phyloP scores from a whole-genome alignment of 2,329 filamentous ascomycete genomes.

The Ceratocystis diversiconidia region DNA sequence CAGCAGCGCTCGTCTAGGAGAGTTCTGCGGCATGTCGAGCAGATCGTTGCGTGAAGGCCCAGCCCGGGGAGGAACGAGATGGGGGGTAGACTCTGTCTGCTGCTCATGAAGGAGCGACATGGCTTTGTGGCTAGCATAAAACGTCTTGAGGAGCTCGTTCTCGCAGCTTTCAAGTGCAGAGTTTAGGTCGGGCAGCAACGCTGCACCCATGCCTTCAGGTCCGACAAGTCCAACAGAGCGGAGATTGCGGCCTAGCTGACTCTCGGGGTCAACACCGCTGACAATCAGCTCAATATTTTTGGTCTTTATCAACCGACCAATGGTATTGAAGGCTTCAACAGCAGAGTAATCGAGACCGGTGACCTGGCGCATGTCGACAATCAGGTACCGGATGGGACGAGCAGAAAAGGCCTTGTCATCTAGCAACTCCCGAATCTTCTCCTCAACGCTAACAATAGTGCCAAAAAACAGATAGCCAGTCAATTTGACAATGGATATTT shows the following conservation, averaged over 20 bases:
- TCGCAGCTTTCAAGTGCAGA: conserved; percentile 88
- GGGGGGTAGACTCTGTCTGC: conserved; percentile 31
- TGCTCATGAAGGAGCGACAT: conserved; percentile 26
- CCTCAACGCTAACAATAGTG: conserved; percentile 89
- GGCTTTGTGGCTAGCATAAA: conserved; percentile 57
- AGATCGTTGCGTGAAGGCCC: conserved; percentile 20
- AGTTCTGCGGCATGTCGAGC: conserved; percentile 45
- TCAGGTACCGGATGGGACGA: conserved; percentile 73
- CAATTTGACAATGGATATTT: conserved; percentile 84
- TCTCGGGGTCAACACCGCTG: conserved; percentile 64
- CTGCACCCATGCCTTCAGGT: conserved; percentile 56
- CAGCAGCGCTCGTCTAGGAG: conserved; percentile 65
- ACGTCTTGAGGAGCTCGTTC: conserved; percentile 75
- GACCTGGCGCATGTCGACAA: conserved; percentile 80
- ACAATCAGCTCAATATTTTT: conserved; percentile 70
- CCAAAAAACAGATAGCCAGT: conserved; percentile 96
- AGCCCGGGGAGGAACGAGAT: conserved; percentile 34
- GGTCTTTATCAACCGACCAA: conserved; percentile 67
- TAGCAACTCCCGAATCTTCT: conserved; percentile 67
- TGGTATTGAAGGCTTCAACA: conserved; percentile 84
- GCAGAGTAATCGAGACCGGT: conserved; percentile 92
- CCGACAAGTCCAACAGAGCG: conserved; percentile 65
- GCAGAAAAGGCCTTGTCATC: conserved; percentile 66
- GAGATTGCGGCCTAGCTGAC: conserved; percentile 62
- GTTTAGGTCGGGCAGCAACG: conserved; percentile 79